phyloP scores from a whole-genome alignment of 352 stramenopile genomes.

The Phytopythium oedochilum region DNA sequence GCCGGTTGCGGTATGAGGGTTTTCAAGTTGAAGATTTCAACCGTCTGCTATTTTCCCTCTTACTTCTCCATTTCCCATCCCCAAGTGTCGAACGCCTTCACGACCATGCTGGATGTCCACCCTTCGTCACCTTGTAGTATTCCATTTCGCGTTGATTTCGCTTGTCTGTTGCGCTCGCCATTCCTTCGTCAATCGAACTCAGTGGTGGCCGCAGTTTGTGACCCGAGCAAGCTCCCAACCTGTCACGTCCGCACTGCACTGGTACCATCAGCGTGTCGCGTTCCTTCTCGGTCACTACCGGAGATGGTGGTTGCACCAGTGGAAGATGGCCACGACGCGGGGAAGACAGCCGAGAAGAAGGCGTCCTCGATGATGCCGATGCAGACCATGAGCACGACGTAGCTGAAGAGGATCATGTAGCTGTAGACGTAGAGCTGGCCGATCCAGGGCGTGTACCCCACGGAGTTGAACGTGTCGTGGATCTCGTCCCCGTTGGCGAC shows the following conservation, averaged over 20 bases:
- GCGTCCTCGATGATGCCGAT: slow-evolving; percentile 88
- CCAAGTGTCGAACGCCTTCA: too few relatives aligned
- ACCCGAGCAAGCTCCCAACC: too few relatives aligned
- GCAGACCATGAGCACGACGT: slow-evolving; percentile 87
- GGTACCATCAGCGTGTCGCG: neutral
- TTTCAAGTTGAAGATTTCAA: too few relatives aligned
- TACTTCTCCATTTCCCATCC: too few relatives aligned
- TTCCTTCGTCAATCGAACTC: neutral
- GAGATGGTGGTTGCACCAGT: neutral
- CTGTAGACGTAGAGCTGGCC: slow-evolving; percentile 84
- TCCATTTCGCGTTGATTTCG: too few relatives aligned
- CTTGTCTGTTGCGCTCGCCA: neutral
- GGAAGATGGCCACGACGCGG: slow-evolving; percentile 39
- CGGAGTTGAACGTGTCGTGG: slow-evolving; percentile 77
- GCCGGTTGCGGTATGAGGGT: too few relatives aligned
- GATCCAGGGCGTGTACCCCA: slow-evolving; percentile 65
- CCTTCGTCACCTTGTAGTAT: too few relatives aligned
- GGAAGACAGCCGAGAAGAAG: slow-evolving; percentile 83
- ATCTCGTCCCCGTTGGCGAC: slow-evolving; percentile 87
- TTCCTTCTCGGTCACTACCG: neutral
- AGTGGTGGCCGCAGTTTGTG: neutral
- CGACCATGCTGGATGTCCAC: too few relatives aligned
- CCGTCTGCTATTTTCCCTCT: too few relatives aligned
- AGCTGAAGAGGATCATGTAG: slow-evolving; percentile 88
- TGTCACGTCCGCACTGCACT: neutral